A percentile compares a stretch with the other conserved stretches of the same genome.
Evolutionary conservation across 1,284 basidiomycete genomes (phyloP).

Genomic region (Moesziomyces parantarcticus): DNA sequence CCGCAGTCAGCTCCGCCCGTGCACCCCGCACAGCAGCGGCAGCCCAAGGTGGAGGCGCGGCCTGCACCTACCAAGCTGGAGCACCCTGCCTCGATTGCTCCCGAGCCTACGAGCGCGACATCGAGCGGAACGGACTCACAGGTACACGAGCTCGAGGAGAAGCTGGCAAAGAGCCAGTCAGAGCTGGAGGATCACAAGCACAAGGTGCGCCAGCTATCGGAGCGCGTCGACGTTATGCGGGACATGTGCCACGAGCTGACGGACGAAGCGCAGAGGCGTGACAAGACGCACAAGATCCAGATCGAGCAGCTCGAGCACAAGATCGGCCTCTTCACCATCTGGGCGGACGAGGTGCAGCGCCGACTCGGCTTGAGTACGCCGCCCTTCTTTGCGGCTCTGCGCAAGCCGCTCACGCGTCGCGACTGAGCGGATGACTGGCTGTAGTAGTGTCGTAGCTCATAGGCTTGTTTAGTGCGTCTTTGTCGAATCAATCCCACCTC

Average conservation of each 20-base stretch:
- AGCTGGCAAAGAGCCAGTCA: slow-evolving; percentile 17
- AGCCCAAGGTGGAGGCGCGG: background rate
- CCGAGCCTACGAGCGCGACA: too few relatives aligned
- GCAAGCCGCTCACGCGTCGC: slow-evolving; percentile 30
- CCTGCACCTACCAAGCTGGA: too few relatives aligned
- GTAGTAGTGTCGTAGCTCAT: background rate
- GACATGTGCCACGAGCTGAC: slow-evolving; percentile 39
- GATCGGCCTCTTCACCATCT: slow-evolving; percentile 36
- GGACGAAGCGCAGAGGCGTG: slow-evolving; percentile 33
- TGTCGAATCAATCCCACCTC: slow-evolving; percentile 5
- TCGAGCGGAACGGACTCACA: background rate
- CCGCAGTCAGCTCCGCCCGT: background rate
- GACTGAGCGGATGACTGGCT: slow-evolving; percentile 5
- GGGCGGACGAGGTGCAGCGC: slow-evolving; percentile 46
- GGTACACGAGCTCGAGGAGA: slow-evolving; percentile 5
- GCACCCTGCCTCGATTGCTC: too few relatives aligned
- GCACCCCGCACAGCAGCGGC: too few relatives aligned
- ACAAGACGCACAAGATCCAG: slow-evolving; percentile 34
- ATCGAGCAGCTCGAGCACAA: slow-evolving; percentile 44
- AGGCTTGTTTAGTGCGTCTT: too few relatives aligned
- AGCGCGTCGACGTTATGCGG: slow-evolving; percentile 29
- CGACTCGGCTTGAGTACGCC: slow-evolving; percentile 35
- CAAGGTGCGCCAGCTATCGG: slow-evolving; percentile 20
- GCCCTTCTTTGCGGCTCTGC: slow-evolving; percentile 38
- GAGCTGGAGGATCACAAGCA: slow-evolving; percentile 17